A percentile compares a stretch with the other conserved stretches of the same genome.
Conservation (phyloP, 805 yeast species). For the Wickerhamia fluorescens region DNA sequence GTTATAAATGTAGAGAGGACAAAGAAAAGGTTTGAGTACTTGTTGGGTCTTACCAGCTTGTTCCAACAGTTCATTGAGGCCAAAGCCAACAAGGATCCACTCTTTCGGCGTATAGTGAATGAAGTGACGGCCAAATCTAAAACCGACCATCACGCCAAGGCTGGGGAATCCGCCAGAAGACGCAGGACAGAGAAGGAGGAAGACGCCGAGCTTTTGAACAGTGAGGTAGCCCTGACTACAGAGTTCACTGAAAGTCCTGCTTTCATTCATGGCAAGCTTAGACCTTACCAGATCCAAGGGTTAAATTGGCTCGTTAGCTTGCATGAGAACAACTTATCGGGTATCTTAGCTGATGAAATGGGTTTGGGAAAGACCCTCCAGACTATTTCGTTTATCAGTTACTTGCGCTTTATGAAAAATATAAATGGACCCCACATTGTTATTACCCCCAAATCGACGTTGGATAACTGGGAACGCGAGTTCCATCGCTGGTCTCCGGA, state of each 20-base stretch:
- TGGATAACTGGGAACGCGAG: slow-evolving; percentile 77
- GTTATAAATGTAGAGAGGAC: slow-evolving; percentile 52
- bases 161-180: slow-evolving; percentile 32
- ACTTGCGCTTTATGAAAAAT: slow-evolving; percentile 53
- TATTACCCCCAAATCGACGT: slow-evolving; percentile 72
- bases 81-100: slow-evolving; percentile 56
- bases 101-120: slow-evolving; percentile 46
- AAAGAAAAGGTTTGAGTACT: slow-evolving; percentile 58
- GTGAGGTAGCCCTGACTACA: slow-evolving; percentile 35
- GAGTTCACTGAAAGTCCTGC: slow-evolving; percentile 48
- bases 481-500: slow-evolving; percentile 77
- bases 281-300: slow-evolving; percentile 77
- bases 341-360: slow-evolving; percentile 83
- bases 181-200: slow-evolving; percentile 74
- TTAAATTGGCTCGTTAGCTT: slow-evolving; percentile 70
- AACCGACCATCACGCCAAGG: slow-evolving; percentile 2
- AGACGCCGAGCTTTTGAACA: slow-evolving; percentile 66
- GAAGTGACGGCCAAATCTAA: slow-evolving; percentile 20
- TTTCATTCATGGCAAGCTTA: slow-evolving; percentile 49
- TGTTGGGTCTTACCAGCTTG: slow-evolving; percentile 56
- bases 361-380: slow-evolving; percentile 79
- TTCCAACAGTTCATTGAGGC: slow-evolving; percentile 63
- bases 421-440: slow-evolving; percentile 69
- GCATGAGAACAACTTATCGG: slow-evolving; percentile 61
- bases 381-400: slow-evolving; percentile 71